Conservation (phyloP, 2,329 filamentous ascomycete species). For the Pseudogymnoascus sp. region DNA sequence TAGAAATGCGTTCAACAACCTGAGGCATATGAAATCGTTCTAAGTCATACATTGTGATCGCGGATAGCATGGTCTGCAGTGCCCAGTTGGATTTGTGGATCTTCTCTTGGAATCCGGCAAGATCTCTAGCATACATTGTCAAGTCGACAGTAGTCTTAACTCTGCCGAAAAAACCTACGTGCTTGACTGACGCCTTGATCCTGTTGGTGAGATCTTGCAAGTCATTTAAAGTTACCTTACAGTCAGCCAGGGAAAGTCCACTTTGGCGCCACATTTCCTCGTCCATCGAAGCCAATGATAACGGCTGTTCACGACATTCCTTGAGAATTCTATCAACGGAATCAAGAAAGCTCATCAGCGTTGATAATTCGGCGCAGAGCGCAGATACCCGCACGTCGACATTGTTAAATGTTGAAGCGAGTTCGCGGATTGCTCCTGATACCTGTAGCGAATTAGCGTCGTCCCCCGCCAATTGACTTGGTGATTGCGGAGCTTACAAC, state of each 20-base stretch:
- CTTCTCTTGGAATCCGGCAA: conserved; percentile 22
- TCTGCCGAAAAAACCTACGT: conserved; percentile 9
- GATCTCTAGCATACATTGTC: conserved; percentile 16
- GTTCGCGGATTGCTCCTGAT: conserved; percentile 11
- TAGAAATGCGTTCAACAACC: conserved; percentile 5
- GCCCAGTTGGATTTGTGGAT: conserved; percentile 25
- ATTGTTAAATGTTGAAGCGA: conserved; percentile 13
- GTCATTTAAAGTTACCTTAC: conserved; percentile 13
- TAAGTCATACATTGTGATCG: conserved; percentile 20
- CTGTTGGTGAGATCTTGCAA: conserved; percentile 17
- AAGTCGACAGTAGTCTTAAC: conserved; percentile 16
- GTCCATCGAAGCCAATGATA: conserved; percentile 20
- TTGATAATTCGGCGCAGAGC: conserved; percentile 15
- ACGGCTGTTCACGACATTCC: conserved; percentile 14
- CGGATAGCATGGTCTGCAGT: conserved; percentile 25
- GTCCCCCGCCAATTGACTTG: not conserved
- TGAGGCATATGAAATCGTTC: not conserved
- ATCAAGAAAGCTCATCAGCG: conserved; percentile 15
- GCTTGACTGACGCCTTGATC: conserved; percentile 14
- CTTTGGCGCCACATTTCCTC: conserved; percentile 23
- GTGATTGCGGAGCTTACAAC: not conserved
- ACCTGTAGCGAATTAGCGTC: not conserved
- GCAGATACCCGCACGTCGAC: conserved; percentile 11
- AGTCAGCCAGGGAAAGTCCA: conserved; percentile 19
- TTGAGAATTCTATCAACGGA: conserved; percentile 20